Evolutionary conservation across 768 basidiomycete species (phyloP).

Genomic region (Amanita rubescens): DNA sequence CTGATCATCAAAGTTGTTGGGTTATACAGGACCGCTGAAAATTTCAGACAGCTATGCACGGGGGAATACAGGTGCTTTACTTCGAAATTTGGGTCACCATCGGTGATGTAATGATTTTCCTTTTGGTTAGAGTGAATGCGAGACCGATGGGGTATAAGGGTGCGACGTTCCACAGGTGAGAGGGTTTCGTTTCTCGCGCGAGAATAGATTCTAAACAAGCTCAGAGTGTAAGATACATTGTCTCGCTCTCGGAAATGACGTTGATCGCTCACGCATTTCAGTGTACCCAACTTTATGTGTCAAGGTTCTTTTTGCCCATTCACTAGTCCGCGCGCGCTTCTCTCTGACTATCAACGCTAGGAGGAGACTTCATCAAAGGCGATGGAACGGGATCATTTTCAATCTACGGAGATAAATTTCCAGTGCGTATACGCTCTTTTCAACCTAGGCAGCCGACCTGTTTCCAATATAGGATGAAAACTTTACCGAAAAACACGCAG

Average conservation of each 20-base stretch:
- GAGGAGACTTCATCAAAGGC: constrained; percentile 90
- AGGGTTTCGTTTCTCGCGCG: background rate
- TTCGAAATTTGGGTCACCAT: background rate
- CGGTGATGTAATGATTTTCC: constrained; percentile 8
- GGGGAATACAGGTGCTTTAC: constrained; percentile 80
- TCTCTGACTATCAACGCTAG: constrained; percentile 26
- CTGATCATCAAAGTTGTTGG: constrained; percentile 6
- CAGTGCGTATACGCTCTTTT: constrained; percentile 37
- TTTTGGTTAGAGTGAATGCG: constrained; percentile 54
- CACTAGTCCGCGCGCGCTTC: background rate
- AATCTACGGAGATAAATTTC: constrained; percentile 94
- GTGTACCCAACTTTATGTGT: constrained; percentile 93
- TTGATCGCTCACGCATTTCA: constrained; percentile 19
- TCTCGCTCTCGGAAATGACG: background rate
- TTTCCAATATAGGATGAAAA: constrained; percentile 74
- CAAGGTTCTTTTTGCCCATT: constrained; percentile 49
- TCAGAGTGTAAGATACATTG: constrained; percentile 3
- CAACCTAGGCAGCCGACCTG: background rate
- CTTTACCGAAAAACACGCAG: constrained; percentile 83
- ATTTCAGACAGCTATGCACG: constrained; percentile 95
- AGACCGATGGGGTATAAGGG: constrained; percentile 88
- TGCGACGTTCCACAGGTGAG: constrained; percentile 87
- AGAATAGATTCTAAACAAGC: background rate
- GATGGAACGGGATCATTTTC: constrained; percentile 96
- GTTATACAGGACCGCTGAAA: constrained; percentile 80